These are phyloP conservation scores for Penicillium arizonense DNA, from an alignment of 495 filamentous ascomycete genomes.

Conservation along the genomic window DNA sequence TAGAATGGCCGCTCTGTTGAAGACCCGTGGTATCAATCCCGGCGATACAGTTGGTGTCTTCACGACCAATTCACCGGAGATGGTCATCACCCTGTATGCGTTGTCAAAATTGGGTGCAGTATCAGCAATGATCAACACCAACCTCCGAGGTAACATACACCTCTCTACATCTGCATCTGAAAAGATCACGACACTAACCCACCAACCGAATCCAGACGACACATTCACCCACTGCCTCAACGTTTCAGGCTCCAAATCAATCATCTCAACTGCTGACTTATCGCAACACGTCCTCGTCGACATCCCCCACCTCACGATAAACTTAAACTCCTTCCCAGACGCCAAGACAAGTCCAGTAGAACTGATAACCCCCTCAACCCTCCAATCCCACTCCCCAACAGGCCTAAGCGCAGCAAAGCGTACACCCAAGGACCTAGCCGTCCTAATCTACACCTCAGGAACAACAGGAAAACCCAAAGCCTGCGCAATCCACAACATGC, in stretches of 20 bases:
- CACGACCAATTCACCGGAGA: slow-evolving; percentile 72
- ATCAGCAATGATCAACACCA: slow-evolving; percentile 91
- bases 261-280: slow-evolving; percentile 59
- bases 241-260: slow-evolving; percentile 62
- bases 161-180: not conserved
- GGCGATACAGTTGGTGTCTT: slow-evolving; percentile 48
- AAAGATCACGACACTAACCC: not conserved
- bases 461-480: slow-evolving; percentile 93
- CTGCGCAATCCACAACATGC: slow-evolving; percentile 67
- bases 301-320: slow-evolving; percentile 40
- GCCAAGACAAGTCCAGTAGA: slow-evolving; percentile 57
- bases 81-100: slow-evolving; percentile 76
- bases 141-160: slow-evolving; percentile 62
- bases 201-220: slow-evolving; percentile 30
- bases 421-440: slow-evolving; percentile 52
- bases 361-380: slow-evolving; percentile 40
- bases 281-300: slow-evolving; percentile 35
- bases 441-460: slow-evolving; percentile 81
- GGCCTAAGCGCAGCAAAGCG: slow-evolving; percentile 35
- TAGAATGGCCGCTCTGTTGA: slow-evolving; percentile 43
- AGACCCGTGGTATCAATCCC: slow-evolving; percentile 30
- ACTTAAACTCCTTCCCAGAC: slow-evolving; percentile 38
- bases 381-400: slow-evolving; percentile 37
- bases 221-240: slow-evolving; percentile 80
- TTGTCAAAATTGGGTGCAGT: slow-evolving; percentile 81